Evolutionary conservation across 2,329 filamentous ascomycete species (phyloP), one percentile per base, ranked within the genome.

Genomic region (Xenosphaeropsis pyriputrescens): DNA sequence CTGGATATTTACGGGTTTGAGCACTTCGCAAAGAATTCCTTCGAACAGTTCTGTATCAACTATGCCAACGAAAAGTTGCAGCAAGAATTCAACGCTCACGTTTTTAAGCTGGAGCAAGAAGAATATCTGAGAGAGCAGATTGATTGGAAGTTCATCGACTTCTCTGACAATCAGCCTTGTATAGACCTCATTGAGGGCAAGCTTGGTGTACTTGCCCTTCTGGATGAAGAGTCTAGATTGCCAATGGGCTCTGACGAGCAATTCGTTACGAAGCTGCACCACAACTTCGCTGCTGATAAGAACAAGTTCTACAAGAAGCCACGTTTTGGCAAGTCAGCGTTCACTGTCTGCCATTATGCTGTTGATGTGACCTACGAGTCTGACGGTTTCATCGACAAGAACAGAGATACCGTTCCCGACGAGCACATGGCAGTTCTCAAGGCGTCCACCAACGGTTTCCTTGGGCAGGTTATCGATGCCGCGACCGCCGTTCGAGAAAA

Each of bases 11-110:
- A 96, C 60, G 89, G 89, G 45, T 98, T 98, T 55, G 91, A 98
- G 60, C 91, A 96, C 62, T 98, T 98, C 54, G 89, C 91, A 44
- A 96, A 95, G 68, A 98, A 98, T 65, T 98, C 91, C 1, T 98
- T 98, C 52, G 91, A 98, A 59, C 91, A 98, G 59, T 98, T 98
- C 62, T 98, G 91, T 63, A 98, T 98, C 72, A 98, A 98, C 62
- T 98, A 98, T 54, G 91, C 91, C 61, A 98, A 98, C 60, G 91
- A 98, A 62, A 98, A 98, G 63, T 67, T 98, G 39, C 91, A 98
- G 57, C 91, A 98, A 58, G 89, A 96, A 58, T 98, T 98, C 68
- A 98, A 98, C 62, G 85, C 93, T 57, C 91, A 98, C 54, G 91
- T 98, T 29, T 98, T 98, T 73, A 95, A 96, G 61, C 73, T 98